phyloP scores from a whole-genome alignment of 1,139 yeast species.

The Yamadazyma buinensis region DNA sequence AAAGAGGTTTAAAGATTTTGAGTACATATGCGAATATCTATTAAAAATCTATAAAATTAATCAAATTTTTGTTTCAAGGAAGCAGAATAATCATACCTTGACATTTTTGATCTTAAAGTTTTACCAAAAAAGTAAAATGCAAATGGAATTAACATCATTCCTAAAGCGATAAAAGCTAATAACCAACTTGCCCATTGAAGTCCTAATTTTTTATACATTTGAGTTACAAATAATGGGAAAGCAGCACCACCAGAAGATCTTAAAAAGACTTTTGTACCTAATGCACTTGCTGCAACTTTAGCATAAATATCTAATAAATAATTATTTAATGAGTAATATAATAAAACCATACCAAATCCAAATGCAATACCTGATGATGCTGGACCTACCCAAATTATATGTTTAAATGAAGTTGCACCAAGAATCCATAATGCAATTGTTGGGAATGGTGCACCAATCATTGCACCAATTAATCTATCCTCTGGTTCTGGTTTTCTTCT shows the following conservation, averaged over 20 bases:
- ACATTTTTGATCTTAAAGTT: constrained; percentile 56
- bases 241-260: constrained; percentile 89
- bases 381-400: constrained; percentile 90
- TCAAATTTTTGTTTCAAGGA: constrained; percentile 8
- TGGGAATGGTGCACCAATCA: constrained; percentile 88
- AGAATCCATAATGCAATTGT: constrained; percentile 82
- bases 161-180: constrained; percentile 78
- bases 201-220: constrained; percentile 73
- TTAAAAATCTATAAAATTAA: not conserved
- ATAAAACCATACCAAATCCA: constrained; percentile 89
- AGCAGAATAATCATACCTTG: constrained; percentile 59
- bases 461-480: constrained; percentile 82
- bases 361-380: constrained; percentile 87
- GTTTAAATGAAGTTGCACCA: constrained; percentile 82
- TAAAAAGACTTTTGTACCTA: constrained; percentile 85
- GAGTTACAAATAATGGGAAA: constrained; percentile 84
- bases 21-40: not conserved
- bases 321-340: constrained; percentile 82
- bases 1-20: no score
- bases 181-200: constrained; percentile 82
- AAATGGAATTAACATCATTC: constrained; percentile 81
- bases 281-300: constrained; percentile 77
- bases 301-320: constrained; percentile 63
- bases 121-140: constrained; percentile 72
- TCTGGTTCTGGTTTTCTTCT: constrained; percentile 75